Evolutionary conservation across 2,329 filamentous ascomycete genomes (phyloP).

Genomic region (Alternaria sp.): DNA sequence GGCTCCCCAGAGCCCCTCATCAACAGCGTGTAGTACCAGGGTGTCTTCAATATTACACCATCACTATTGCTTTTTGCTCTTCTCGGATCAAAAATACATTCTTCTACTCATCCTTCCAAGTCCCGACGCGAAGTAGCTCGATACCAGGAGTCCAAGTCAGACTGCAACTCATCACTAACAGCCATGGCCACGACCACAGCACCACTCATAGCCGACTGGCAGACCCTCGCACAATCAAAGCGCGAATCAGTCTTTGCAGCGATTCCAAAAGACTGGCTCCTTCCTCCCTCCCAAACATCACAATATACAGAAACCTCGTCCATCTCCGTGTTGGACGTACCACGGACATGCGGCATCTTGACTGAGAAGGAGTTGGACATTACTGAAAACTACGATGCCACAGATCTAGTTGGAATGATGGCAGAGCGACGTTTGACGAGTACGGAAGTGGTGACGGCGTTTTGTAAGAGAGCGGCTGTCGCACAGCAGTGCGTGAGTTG

Average conservation of each 20-base stretch:
- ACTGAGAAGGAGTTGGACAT: slow-evolving; percentile 43
- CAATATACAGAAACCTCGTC: slow-evolving; percentile 30
- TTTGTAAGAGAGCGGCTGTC: slow-evolving; percentile 61
- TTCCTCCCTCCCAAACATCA: slow-evolving; percentile 31
- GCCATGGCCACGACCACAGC: slow-evolving; percentile 1
- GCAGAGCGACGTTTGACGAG: slow-evolving; percentile 31
- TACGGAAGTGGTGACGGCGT: slow-evolving; percentile 61
- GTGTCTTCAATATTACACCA: neutral
- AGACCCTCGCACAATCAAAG: slow-evolving; percentile 41
- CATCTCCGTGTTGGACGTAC: slow-evolving; percentile 42
- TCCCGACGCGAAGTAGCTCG: neutral
- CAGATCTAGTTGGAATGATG: slow-evolving; percentile 40
- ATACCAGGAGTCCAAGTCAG: neutral
- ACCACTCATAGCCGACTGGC: slow-evolving; percentile 39
- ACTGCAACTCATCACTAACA: neutral
- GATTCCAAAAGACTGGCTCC: slow-evolving; percentile 46
- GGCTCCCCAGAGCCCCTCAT: slow-evolving; percentile 16
- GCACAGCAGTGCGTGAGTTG: slow-evolving; percentile 66
- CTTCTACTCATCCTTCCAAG: neutral
- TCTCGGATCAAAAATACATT: neutral
- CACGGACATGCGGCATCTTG: slow-evolving; percentile 41
- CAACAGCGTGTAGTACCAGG: neutral
- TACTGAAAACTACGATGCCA: slow-evolving; percentile 49
- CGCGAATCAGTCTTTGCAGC: slow-evolving; percentile 33
- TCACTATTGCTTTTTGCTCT: neutral